Evolutionary conservation across 1,284 basidiomycete species (phyloP), one percentile per base, ranked within the genome.

Genomic region (Apiotrichum brassicae): DNA sequence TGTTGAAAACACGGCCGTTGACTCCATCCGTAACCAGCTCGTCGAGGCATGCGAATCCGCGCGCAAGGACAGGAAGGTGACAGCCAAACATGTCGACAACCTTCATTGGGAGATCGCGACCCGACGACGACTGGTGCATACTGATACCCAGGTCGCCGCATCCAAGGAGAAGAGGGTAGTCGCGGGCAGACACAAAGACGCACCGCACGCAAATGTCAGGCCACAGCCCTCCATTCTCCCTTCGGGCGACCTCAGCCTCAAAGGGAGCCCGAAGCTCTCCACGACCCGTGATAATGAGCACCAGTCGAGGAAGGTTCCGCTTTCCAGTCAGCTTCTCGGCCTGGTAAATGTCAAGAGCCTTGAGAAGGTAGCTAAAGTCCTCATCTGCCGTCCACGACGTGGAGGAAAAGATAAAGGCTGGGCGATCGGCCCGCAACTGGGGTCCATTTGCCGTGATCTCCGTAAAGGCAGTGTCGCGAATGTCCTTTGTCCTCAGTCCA

Each of bases 1-100:
- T 77, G 46, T 77, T 72, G 71, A 98, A 97, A 2, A 87, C 74
- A 9, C 84, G 77, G 0, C 93, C 93, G 63, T 97, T 97, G 58
- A 79, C 73, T 3, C 84, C 83, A 46, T 91, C 79, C 59, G 83
- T 81, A 13, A 98, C 87, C 18, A 98, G 81, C 72, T 98, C 94
- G 49, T 80, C 71, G 25, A 99, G 76, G 68, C 93, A 95, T 33
- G 78, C 76, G 66, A 97, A 99, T 37, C 84, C 78, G 8, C 92
- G 77, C 1, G 95, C 93, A 56, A 93, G 87, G 4, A 97, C 95
- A 0, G 93, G 93, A 45, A 97, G 76, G 2, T 83, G 85, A 60
- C 92, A 97, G 0, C 95, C 95, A 72, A 98, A 95, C 95, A 98
- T 97, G 70, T 99, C 95, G 3, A 99, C 93, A 9, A 99, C 85